Conservation (phyloP, 2,329 filamentous ascomycete genomes). For the Aspergillus fumigatiaffinis region DNA sequence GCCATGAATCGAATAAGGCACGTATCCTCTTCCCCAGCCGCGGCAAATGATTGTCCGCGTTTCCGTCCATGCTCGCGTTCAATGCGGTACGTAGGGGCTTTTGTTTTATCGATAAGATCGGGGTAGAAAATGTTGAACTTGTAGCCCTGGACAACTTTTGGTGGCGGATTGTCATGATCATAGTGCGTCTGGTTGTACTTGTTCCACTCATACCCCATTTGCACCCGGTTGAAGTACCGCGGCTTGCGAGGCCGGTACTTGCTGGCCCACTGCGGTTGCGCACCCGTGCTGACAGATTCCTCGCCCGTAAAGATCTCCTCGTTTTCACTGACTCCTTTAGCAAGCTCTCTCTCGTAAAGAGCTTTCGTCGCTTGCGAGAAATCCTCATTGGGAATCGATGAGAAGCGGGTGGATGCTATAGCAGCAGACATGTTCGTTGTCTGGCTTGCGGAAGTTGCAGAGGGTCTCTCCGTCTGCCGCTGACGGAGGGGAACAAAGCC, state of each 20-base stretch:
- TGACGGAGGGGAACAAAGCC: slow-evolving; percentile 64
- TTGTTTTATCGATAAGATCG: slow-evolving; percentile 89
- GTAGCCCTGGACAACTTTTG: slow-evolving; percentile 97
- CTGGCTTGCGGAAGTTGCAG: slow-evolving; percentile 28
- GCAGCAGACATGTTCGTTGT: slow-evolving; percentile 43
- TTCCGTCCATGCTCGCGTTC: slow-evolving; percentile 87
- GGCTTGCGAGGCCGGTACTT: slow-evolving; percentile 89
- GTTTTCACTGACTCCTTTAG: slow-evolving; percentile 84
- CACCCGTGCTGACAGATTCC: slow-evolving; percentile 65
- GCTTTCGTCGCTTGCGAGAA: slow-evolving; percentile 84
- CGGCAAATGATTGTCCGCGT: slow-evolving; percentile 85
- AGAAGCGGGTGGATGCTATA: slow-evolving; percentile 64
- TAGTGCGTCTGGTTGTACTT: slow-evolving; percentile 99
- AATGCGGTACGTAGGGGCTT: slow-evolving; percentile 93
- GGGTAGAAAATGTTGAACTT: slow-evolving; percentile 99
- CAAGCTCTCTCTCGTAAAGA: slow-evolving; percentile 87
- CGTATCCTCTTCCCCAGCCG: slow-evolving; percentile 93
- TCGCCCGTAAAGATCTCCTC: slow-evolving; percentile 94
- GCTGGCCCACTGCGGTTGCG: slow-evolving; percentile 72
- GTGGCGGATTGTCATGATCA: slow-evolving; percentile 95
- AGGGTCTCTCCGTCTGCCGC: slow-evolving; percentile 32
- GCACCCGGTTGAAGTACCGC: slow-evolving; percentile 93
- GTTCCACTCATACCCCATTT: slow-evolving; percentile 99
- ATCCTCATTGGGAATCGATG: slow-evolving; percentile 67
- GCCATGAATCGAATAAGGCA: slow-evolving; percentile 95